Evolutionary conservation across 208 protist species (phyloP).

Genomic region (Sergeia podlipaevii): DNA sequence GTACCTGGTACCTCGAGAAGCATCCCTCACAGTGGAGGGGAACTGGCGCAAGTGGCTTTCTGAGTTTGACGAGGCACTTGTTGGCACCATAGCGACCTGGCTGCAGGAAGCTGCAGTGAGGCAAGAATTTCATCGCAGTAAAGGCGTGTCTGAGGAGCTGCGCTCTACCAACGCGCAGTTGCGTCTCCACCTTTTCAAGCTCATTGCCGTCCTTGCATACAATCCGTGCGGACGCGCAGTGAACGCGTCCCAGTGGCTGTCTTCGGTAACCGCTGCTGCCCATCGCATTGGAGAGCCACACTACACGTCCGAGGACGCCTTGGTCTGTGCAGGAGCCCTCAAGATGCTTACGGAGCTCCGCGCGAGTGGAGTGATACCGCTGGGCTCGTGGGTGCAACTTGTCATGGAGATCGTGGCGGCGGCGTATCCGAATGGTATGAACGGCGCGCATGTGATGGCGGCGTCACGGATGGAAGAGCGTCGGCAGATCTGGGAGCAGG

Average conservation of each 20-base stretch:
- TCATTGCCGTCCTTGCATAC: conserved; percentile 14
- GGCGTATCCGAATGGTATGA: not conserved
- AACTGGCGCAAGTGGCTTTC: conserved; percentile 9
- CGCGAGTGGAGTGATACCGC: conserved; percentile 18
- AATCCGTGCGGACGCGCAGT: conserved; percentile 26
- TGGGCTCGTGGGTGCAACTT: conserved; percentile 2
- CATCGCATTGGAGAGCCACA: conserved; percentile 13
- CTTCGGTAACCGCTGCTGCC: conserved; percentile 13
- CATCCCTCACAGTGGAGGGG: conserved; percentile 6
- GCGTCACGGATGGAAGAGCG: conserved; percentile 5
- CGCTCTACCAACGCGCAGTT: conserved; percentile 10
- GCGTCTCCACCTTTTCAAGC: conserved; percentile 13
- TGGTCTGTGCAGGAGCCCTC: conserved; percentile 20
- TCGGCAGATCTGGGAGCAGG: conserved; percentile 5
- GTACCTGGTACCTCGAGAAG: conserved; percentile 5
- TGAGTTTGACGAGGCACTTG: conserved; percentile 2
- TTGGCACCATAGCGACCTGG: conserved; percentile 16
- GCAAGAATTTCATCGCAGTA: conserved; percentile 6
- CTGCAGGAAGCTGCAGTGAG: conserved; percentile 5
- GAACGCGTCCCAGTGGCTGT: conserved; percentile 15
- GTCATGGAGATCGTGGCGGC: conserved; percentile 1
- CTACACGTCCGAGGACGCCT: conserved; percentile 2
- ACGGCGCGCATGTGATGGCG: conserved; percentile 1
- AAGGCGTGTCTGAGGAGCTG: conserved; percentile 2
- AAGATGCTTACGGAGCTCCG: conserved; percentile 13